These are phyloP conservation scores for Acrodontium crateriforme DNA, from an alignment of 2,329 filamentous ascomycete species.

Conservation along the genomic window DNA sequence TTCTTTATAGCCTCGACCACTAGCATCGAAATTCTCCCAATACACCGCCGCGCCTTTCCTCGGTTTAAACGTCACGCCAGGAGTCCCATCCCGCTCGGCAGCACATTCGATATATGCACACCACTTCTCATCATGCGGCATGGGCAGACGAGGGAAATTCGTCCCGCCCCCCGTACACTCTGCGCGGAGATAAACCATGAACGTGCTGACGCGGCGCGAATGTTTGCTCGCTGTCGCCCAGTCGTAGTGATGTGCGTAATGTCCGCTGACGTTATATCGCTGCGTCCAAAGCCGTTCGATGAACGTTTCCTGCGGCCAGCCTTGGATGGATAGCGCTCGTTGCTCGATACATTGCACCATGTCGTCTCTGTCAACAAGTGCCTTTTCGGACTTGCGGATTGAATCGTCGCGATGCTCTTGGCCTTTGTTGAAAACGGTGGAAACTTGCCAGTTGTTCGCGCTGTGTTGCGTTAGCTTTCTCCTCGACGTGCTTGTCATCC, in stretches of 20 bases:
- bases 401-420: constrained; percentile 33
- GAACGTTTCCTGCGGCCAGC: constrained; percentile 43
- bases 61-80: constrained; percentile 45
- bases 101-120: constrained; percentile 45
- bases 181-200: constrained; percentile 47
- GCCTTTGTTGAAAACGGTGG: constrained; percentile 39
- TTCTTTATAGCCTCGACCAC: constrained; percentile 43
- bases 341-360: constrained; percentile 45
- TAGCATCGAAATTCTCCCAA: constrained; percentile 45
- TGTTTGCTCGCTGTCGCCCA: constrained; percentile 30
- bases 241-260: constrained; percentile 48
- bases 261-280: constrained; percentile 42
- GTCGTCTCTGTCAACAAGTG: constrained; percentile 32
- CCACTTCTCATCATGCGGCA: constrained; percentile 35
- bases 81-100: constrained; percentile 16
- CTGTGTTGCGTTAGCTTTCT: constrained; percentile 10
- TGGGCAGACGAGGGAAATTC: constrained; percentile 41
- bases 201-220: constrained; percentile 36
- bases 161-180: constrained; percentile 46
- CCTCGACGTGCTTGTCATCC: background rate
- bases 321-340: constrained; percentile 45
- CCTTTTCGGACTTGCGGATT: constrained; percentile 41
- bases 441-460: constrained; percentile 37
- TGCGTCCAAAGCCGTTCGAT: constrained; percentile 49
- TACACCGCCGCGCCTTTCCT: constrained; percentile 46